phyloP scores from a whole-genome alignment of 2,329 filamentous ascomycete genomes.

The Exophiala sp. region DNA sequence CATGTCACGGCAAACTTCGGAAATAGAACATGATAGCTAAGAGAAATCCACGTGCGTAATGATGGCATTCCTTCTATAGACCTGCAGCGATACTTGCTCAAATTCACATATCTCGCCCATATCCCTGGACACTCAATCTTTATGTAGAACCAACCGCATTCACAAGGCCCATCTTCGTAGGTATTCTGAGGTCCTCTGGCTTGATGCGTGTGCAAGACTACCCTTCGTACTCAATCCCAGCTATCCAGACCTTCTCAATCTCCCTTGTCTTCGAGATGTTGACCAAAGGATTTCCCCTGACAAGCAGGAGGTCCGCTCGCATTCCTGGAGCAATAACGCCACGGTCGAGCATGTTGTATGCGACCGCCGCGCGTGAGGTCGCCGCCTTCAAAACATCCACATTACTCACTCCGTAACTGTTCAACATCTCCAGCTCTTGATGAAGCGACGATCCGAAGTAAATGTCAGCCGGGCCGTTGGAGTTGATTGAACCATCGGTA shows the following conservation, averaged over 20 bases:
- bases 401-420: constrained; percentile 21
- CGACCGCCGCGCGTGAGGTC: constrained; percentile 20
- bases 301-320: background rate
- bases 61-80: too few relatives aligned
- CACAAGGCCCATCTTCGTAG: too few relatives aligned
- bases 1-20: too few relatives aligned
- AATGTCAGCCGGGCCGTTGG: constrained; percentile 4
- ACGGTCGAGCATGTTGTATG: constrained; percentile 23
- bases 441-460: constrained; percentile 23
- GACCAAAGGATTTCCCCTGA: background rate
- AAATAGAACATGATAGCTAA: too few relatives aligned
- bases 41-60: too few relatives aligned
- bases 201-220: too few relatives aligned
- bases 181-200: too few relatives aligned
- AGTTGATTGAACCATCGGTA: constrained; percentile 23
- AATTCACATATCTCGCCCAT: too few relatives aligned
- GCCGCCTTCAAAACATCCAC: constrained; percentile 25
- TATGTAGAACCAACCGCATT: too few relatives aligned
- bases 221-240: background rate
- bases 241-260: background rate
- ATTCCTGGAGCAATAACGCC: constrained; percentile 16
- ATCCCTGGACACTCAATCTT: too few relatives aligned
- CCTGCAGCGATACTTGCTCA: too few relatives aligned
- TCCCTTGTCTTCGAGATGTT: constrained; percentile 1
- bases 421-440: constrained; percentile 21